Evolutionary conservation across 768 basidiomycete species (phyloP).

Genomic region (Boletellus sp.): DNA sequence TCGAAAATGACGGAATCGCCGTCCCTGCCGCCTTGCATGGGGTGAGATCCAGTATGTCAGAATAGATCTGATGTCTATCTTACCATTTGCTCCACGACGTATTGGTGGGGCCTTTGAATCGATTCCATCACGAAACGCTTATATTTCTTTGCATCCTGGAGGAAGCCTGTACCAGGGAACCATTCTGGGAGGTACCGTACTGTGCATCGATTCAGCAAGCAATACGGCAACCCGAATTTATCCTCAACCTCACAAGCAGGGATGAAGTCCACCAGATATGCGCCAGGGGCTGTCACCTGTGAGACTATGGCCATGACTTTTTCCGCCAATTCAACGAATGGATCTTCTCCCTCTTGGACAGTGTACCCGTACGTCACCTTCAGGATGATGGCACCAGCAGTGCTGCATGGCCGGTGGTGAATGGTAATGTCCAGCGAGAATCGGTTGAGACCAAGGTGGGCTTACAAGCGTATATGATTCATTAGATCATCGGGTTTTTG

Average conservation of each 20-base stretch:
- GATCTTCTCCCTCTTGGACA: conserved; percentile 34
- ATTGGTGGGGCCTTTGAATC: conserved; percentile 42
- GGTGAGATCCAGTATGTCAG: not conserved
- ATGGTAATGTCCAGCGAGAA: not conserved
- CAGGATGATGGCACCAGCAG: conserved; percentile 30
- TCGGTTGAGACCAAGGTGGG: not conserved
- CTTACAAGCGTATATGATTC: conserved; percentile 23
- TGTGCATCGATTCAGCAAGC: conserved; percentile 7
- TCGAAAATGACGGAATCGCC: conserved; percentile 20
- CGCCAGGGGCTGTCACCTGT: not conserved
- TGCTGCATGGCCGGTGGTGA: conserved; percentile 1
- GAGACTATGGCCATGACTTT: conserved; percentile 19
- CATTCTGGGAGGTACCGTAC: conserved; percentile 33
- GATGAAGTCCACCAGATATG: conserved; percentile 21
- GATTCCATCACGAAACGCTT: conserved; percentile 31
- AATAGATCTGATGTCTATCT: not conserved
- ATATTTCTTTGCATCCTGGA: conserved; percentile 28
- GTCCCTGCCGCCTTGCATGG: conserved; percentile 14
- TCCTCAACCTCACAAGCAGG: conserved; percentile 13
- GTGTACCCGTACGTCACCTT: conserved; percentile 40
- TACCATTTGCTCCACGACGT: conserved; percentile 47
- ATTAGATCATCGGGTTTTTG: conserved; percentile 13
- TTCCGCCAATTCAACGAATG: conserved; percentile 31
- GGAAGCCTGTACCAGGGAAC: conserved; percentile 36
- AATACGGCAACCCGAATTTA: too few species aligned